Evolutionary conservation across 805 yeast genomes (phyloP).

Genomic region (Lipomyces sp.): DNA sequence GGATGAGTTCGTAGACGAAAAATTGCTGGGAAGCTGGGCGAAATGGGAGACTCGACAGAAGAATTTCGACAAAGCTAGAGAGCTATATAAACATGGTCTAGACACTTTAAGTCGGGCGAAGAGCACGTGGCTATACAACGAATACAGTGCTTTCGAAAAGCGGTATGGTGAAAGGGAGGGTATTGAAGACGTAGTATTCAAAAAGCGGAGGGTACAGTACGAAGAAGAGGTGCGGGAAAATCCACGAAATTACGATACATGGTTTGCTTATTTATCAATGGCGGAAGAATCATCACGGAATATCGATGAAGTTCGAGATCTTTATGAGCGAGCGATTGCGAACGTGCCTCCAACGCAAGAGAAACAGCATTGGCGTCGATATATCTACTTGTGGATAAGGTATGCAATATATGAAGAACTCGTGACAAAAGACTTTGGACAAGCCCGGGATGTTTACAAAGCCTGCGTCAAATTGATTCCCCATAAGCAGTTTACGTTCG

Average conservation of each 20-base stretch:
- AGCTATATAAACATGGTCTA: conserved; percentile 59
- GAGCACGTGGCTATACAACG: conserved; percentile 49
- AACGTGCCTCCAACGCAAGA: conserved; percentile 48
- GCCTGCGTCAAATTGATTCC: conserved; percentile 58
- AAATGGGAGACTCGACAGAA: conserved; percentile 66
- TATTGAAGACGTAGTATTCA: conserved; percentile 57
- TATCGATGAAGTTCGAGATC: conserved; percentile 45
- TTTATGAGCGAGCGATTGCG: conserved; percentile 54
- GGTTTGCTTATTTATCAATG: conserved; percentile 77
- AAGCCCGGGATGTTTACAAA: conserved; percentile 59
- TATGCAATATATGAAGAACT: conserved; percentile 68
- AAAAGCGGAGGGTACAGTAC: conserved; percentile 62
- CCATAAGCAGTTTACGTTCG: conserved; percentile 65
- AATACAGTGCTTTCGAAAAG: conserved; percentile 65
- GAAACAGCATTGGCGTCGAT: conserved; percentile 66
- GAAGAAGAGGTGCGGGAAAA: conserved; percentile 53
- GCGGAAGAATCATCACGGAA: conserved; percentile 49
- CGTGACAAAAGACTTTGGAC: conserved; percentile 48
- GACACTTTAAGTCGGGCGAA: conserved; percentile 51
- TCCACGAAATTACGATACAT: conserved; percentile 69
- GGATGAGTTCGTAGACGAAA: conserved; percentile 45
- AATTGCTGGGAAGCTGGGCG: conserved; percentile 61
- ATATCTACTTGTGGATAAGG: conserved; percentile 71
- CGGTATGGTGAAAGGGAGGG: conserved; percentile 61
- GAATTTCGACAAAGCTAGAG: conserved; percentile 67